Evolutionary conservation across 805 yeast species (phyloP), one percentile per base, ranked within the genome.

Genomic region (Hanseniaspora meyeri): DNA sequence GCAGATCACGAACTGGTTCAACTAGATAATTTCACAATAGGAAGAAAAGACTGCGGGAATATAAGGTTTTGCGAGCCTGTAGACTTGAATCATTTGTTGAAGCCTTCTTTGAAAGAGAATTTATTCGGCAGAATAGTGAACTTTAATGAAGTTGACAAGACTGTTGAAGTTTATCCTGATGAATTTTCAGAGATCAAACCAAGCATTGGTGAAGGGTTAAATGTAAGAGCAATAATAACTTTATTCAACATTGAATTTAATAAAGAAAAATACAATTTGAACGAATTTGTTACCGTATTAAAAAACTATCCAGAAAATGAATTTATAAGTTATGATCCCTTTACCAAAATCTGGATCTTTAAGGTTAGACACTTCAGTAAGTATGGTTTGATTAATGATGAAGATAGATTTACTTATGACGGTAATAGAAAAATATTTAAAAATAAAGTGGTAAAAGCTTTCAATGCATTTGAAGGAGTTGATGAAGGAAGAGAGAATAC

Each of bases 321-420:
- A 59, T 88, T 85, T 65, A 73, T 90, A 14, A 83, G 89, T 4
- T 89, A 83, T 65, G 89, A 85, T 63, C 88, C 89, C 3, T 74
- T 82, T 32, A 78, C 80, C 5, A 87, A 87, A 38, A 69, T 78
- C 4, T 89, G 90, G 88, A 81, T 83, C 0, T 89, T 87, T 69
- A 78, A 75, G 62, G 96, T 90, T 9, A 81, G 85, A 62, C 98
- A 93, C 71, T 93, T 93, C 64, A 88, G 96, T 71, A 79, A 86
- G 6, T 93, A 97, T 96, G 97, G 97, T 7, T 70, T 93, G 40
- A 76, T 83, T 60, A 87, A 83, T 29, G 81, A 76, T 24, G 60
- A 58, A 57, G 45, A 11, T 58, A 60, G 19, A 43, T 32, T 10
- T 32, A 3, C 24, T 2, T 38, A 42, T 36, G 31, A 49, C 32